Conservation (phyloP, 352 stramenopile genomes). For the Aphanomyces stellatus region DNA sequence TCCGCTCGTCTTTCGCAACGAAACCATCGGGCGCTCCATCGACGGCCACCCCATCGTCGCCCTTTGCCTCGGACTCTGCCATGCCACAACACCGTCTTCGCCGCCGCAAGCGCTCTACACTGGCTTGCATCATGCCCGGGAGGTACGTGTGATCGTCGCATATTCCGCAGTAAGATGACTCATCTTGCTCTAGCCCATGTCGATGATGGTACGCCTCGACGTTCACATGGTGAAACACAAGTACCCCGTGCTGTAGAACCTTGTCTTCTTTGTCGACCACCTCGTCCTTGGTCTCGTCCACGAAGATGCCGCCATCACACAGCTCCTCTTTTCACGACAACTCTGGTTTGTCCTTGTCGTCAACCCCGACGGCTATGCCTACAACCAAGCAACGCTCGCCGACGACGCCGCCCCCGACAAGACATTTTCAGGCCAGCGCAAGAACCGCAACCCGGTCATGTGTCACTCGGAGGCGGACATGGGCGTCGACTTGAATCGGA, state of each 20-base stretch:
- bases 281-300: constrained; percentile 49
- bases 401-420: background rate
- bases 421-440: constrained; percentile 39
- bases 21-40: constrained; percentile 48
- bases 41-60: constrained; percentile 51
- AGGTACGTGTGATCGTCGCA: constrained; percentile 29
- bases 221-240: too few species aligned
- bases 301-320: constrained; percentile 38
- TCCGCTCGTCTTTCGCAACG: constrained; percentile 27
- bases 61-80: constrained; percentile 58
- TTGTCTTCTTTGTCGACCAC: constrained; percentile 77
- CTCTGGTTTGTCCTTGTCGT: constrained; percentile 80
- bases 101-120: constrained; percentile 65
- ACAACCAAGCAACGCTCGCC: constrained; percentile 46
- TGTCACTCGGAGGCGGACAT: constrained; percentile 20
- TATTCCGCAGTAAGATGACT: background rate
- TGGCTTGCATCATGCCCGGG: constrained; percentile 74
- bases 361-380: constrained; percentile 74
- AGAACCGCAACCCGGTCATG: constrained; percentile 33
- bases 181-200: constrained; percentile 43
- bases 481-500: constrained; percentile 71
- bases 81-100: background rate
- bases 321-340: constrained; percentile 55
- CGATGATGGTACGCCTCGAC: constrained; percentile 63
- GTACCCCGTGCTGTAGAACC: constrained; percentile 30